phyloP scores from a whole-genome alignment of 2,329 filamentous ascomycete species.

The Fusarium mundagurra region DNA sequence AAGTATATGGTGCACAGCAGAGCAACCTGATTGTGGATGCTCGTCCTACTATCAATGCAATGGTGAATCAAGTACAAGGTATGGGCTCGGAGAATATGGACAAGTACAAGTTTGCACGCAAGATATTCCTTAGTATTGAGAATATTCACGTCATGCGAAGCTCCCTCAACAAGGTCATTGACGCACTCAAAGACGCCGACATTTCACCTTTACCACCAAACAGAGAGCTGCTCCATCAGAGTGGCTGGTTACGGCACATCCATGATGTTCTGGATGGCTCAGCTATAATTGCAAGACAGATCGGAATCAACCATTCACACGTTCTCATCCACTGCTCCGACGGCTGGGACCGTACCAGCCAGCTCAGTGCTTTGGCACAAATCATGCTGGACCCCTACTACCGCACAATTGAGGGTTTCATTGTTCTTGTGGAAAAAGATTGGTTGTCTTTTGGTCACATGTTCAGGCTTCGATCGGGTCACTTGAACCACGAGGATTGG shows the following conservation, averaged over 20 bases:
- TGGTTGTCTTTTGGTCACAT: slow-evolving; percentile 98
- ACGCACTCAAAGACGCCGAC: slow-evolving; percentile 92
- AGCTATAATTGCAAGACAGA: slow-evolving; percentile 82
- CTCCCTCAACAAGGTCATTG: slow-evolving; percentile 86
- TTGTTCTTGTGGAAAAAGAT: slow-evolving; percentile 94
- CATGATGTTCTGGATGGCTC: slow-evolving; percentile 84
- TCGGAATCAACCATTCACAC: slow-evolving; percentile 93
- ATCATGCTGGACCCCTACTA: slow-evolving; percentile 96
- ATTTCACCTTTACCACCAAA: slow-evolving; percentile 84
- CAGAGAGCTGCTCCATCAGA: slow-evolving; percentile 81
- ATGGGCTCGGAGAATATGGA: slow-evolving; percentile 98
- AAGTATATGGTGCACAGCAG: slow-evolving; percentile 91
- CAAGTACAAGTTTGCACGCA: slow-evolving; percentile 90
- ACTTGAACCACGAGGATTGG: slow-evolving; percentile 91
- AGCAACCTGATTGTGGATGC: slow-evolving; percentile 96
- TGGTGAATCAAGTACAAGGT: slow-evolving; percentile 92
- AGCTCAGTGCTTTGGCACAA: slow-evolving; percentile 90
- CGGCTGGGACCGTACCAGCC: slow-evolving; percentile 97
- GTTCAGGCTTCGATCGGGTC: slow-evolving; percentile 92
- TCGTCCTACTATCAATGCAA: slow-evolving; percentile 90
- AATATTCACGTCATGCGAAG: slow-evolving; percentile 99
- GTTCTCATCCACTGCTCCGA: slow-evolving; percentile 98
- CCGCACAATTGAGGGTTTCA: slow-evolving; percentile 92
- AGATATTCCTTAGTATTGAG: slow-evolving; percentile 93
- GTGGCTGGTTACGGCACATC: slow-evolving; percentile 92